Evolutionary conservation across 495 filamentous ascomycete species (phyloP).

Genomic region (Opeltia flavorubescens): DNA sequence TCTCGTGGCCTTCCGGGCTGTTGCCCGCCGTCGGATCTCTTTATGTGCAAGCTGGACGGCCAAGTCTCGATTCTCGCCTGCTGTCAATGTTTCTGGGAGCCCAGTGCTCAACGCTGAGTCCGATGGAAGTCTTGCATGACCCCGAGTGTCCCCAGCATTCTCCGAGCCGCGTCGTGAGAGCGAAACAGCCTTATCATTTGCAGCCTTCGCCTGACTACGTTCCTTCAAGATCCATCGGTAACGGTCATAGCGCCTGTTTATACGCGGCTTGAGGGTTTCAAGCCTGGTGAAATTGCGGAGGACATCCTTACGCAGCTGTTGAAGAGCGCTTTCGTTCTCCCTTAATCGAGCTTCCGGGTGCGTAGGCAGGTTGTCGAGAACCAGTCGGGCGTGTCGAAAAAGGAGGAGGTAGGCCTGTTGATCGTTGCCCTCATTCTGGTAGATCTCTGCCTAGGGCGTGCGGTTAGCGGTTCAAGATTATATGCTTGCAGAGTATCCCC

Average conservation of each 20-base stretch:
- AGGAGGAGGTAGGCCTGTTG: conserved; percentile 78
- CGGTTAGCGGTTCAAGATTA: not conserved
- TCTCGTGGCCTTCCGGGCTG: conserved; percentile 38
- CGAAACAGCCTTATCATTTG: not conserved
- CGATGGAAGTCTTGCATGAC: conserved; percentile 11
- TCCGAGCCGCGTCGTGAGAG: not conserved
- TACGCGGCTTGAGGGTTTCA: conserved; percentile 50
- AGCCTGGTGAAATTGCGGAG: conserved; percentile 38
- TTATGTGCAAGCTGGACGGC: conserved; percentile 64
- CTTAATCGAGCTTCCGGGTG: conserved; percentile 44
- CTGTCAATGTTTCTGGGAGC: conserved; percentile 44
- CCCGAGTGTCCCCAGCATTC: not conserved
- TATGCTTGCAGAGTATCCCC: not conserved
- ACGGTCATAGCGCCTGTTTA: conserved; percentile 49
- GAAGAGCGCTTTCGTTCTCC: conserved; percentile 31
- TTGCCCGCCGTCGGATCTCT: conserved; percentile 57
- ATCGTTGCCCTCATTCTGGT: conserved; percentile 71
- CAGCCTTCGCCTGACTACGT: conserved; percentile 13
- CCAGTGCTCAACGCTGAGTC: conserved; percentile 27
- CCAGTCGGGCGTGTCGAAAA: conserved; percentile 64
- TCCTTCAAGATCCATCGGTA: conserved; percentile 41
- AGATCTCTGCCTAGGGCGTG: conserved; percentile 48
- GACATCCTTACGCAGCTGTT: conserved; percentile 39
- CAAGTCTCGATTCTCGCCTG: conserved; percentile 55
- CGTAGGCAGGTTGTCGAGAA: conserved; percentile 41